Percentiles rank a stretch among this genome's conserved stretches.
phyloP scores from a whole-genome alignment of 2,329 filamentous ascomycete genomes.

The Claviceps africana region DNA sequence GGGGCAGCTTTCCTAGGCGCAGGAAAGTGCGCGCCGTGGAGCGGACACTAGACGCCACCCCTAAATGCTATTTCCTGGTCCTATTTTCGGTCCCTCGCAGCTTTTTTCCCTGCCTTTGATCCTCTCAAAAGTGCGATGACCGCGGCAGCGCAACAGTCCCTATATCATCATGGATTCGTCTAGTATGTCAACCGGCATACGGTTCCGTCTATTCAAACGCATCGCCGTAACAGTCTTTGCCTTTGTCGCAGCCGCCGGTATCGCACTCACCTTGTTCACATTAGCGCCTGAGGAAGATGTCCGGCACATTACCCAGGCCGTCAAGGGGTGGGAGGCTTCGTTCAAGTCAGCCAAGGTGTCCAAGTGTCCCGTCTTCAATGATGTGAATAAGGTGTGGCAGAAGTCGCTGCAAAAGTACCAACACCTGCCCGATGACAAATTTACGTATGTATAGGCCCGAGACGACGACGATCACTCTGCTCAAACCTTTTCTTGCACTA shows the following conservation, averaged over 20 bases:
- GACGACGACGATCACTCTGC: neutral
- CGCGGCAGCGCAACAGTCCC: neutral
- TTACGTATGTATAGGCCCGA: slow-evolving; percentile 16
- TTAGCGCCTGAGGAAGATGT: slow-evolving; percentile 2
- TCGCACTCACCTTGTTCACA: neutral
- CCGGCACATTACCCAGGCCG: neutral
- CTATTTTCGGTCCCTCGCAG: neutral
- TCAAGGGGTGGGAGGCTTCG: neutral
- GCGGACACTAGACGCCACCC: neutral
- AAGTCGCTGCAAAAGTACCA: slow-evolving; percentile 13
- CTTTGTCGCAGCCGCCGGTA: neutral
- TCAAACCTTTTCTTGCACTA: neutral
- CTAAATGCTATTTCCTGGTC: neutral
- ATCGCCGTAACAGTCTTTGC: slow-evolving; percentile 1
- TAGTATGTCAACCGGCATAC: neutral
- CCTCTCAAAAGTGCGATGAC: neutral
- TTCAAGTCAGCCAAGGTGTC: neutral
- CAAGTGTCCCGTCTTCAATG: slow-evolving; percentile 1
- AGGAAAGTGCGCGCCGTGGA: neutral
- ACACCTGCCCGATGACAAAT: slow-evolving; percentile 16
- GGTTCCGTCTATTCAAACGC: slow-evolving; percentile 1
- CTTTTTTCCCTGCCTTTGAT: neutral
- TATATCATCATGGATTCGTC: slow-evolving; percentile 1
- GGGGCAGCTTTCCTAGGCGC: no score
- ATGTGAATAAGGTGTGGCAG: slow-evolving; percentile 10